Percentiles rank a stretch among this genome's conserved stretches.
Conservation (phyloP, 495 filamentous ascomycete species). For the Oidiodendron maius region DNA sequence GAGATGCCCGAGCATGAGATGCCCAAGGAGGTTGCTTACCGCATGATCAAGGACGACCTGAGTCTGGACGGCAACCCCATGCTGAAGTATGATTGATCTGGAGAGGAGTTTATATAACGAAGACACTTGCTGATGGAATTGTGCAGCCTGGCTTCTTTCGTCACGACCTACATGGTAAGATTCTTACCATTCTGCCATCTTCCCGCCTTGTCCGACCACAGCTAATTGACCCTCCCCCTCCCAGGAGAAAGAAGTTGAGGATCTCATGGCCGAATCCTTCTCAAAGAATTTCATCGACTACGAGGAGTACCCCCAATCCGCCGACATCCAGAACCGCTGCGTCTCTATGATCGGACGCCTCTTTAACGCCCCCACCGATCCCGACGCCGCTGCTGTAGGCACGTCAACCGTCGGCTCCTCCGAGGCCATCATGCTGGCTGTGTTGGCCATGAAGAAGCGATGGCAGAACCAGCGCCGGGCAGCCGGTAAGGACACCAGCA, state of each 20-base stretch:
- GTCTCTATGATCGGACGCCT: slow-evolving; percentile 90
- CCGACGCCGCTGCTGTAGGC: slow-evolving; percentile 59
- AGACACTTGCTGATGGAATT: slow-evolving; percentile 1
- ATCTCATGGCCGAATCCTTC: slow-evolving; percentile 83
- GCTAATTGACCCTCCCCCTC: not conserved
- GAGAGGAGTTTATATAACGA: not conserved
- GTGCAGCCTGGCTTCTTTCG: slow-evolving; percentile 65
- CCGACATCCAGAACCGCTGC: slow-evolving; percentile 88
- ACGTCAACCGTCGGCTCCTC: slow-evolving; percentile 82
- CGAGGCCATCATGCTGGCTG: slow-evolving; percentile 86
- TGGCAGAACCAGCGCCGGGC: slow-evolving; percentile 83
- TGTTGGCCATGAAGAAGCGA: slow-evolving; percentile 90
- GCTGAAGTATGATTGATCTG: slow-evolving; percentile 56
- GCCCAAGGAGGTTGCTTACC: slow-evolving; percentile 85
- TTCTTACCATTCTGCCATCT: not conserved
- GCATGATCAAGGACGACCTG: slow-evolving; percentile 92
- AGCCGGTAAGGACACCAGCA: slow-evolving; percentile 65
- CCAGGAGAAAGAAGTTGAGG: slow-evolving; percentile 77
- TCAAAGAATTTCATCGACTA: slow-evolving; percentile 94
- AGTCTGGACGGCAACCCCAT: slow-evolving; percentile 85
- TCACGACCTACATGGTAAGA: slow-evolving; percentile 79
- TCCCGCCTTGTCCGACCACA: not conserved
- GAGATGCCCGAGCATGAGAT: slow-evolving; percentile 90
- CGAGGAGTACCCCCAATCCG: slow-evolving; percentile 84
- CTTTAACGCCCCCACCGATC: slow-evolving; percentile 62